Evolutionary conservation across 441 rosid species (phyloP).

Genomic region (Cnidoscolus chayamansa): DNA sequence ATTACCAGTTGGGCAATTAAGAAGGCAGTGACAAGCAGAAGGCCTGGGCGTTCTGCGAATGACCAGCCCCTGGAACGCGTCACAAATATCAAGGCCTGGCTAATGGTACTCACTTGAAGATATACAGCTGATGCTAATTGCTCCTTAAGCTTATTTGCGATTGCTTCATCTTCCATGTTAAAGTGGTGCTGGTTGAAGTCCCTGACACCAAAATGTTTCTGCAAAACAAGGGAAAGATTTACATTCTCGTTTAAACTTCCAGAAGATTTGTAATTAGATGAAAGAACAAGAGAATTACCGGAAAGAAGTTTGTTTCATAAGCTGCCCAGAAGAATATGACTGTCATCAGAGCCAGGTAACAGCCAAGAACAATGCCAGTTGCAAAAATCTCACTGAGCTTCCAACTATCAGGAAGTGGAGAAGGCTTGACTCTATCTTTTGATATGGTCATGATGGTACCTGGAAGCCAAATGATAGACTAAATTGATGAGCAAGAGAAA

Average conservation of each 20-base stretch:
- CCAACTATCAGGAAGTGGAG: conserved; percentile 92
- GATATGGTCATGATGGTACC: conserved; percentile 93
- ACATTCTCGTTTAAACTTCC: not conserved
- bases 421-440: conserved; percentile 83
- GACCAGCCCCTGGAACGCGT: conserved; percentile 94
- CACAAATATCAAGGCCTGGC: conserved; percentile 84
- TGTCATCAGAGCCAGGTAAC: conserved; percentile 73
- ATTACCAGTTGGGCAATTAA: conserved; percentile 64
- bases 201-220: conserved; percentile 63
- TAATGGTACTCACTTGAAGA: conserved; percentile 89
- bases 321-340: conserved; percentile 81
- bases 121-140: conserved; percentile 76
- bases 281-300: conserved; percentile 33
- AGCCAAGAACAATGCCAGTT: conserved; percentile 79
- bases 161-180: conserved; percentile 43
- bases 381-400: conserved; percentile 78
- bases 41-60: conserved; percentile 68
- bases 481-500: conserved; percentile 9
- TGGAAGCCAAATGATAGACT: conserved; percentile 13
- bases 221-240: conserved; percentile 19
- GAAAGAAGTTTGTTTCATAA: conserved; percentile 63
- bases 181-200: conserved; percentile 38
- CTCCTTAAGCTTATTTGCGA: conserved; percentile 27
- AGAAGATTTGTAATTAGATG: not conserved
- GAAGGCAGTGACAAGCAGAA: conserved; percentile 56